phyloP scores from a whole-genome alignment of 208 protist genomes.

The Crithidia acanthocephali region DNA sequence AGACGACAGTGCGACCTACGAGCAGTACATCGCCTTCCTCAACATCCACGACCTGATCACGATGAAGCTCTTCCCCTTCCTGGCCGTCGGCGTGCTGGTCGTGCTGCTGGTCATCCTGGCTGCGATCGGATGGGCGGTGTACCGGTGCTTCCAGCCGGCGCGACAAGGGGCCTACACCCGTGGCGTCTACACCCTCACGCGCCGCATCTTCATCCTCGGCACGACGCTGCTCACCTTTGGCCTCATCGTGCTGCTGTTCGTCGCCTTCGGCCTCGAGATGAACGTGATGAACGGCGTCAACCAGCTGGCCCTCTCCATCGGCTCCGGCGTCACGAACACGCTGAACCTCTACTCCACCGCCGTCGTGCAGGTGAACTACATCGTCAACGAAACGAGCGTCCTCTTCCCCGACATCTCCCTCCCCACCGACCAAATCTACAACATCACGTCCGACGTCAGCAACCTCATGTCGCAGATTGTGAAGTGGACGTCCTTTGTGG shows the following conservation, averaged over 20 bases:
- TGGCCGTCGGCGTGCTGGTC: constrained; percentile 28
- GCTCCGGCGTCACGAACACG: constrained; percentile 15
- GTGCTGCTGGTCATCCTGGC: constrained; percentile 27
- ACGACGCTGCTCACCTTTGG: constrained; percentile 15
- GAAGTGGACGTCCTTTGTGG: constrained; percentile 32
- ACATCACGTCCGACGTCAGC: constrained; percentile 5
- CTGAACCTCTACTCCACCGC: constrained; percentile 24
- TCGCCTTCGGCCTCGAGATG: constrained; percentile 36
- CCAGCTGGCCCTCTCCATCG: constrained; percentile 27
- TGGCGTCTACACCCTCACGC: constrained; percentile 13
- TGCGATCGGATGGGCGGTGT: constrained; percentile 23
- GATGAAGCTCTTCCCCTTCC: constrained; percentile 38
- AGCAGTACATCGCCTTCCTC: constrained; percentile 37
- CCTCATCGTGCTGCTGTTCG: constrained; percentile 36
- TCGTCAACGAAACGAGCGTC: constrained; percentile 21
- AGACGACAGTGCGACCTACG: constrained; percentile 22
- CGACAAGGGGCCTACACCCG: constrained; percentile 23
- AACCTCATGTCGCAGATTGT: constrained; percentile 21
- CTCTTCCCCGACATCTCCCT: constrained; percentile 33
- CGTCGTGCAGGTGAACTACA: constrained; percentile 28
- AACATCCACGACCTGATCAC: constrained; percentile 36
- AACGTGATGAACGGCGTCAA: constrained; percentile 37
- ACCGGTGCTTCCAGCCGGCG: constrained; percentile 16
- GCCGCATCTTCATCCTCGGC: constrained; percentile 4
- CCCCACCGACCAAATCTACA: constrained; percentile 17